Base-by-base conservation (phyloP, 2,329 filamentous ascomycete genomes). In the Sclerotinia subarctica region DNA sequence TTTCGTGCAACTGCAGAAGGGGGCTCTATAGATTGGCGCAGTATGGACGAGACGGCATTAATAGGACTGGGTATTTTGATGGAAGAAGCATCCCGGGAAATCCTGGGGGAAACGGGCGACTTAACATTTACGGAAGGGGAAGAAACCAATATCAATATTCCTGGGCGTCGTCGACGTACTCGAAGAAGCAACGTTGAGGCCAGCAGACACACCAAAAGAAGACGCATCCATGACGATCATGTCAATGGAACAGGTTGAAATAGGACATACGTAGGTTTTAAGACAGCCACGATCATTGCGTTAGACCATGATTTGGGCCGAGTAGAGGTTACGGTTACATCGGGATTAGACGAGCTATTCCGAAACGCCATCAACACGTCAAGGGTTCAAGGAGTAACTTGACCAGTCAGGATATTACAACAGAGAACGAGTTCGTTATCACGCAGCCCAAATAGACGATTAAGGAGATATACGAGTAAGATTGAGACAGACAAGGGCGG, bases 41-140 rank as follows among this genome's bases (percentile, higher is more conserved):
- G 87, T 77, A 86, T 94, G 85, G 90, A 94, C 75, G 91, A 92
- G 80, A 92, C 90, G 19, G 91, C 91, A 5, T 81, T 94, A 68
- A 80, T 94, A 66, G 90, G 91, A 0, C 82, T 94, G 74, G 90
- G 91, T 1, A 87, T 94, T 60, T 78, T 94, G 68, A 80, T 94
- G 53, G 91, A 94, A 78, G 91, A 94, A 78, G 85, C 86, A 3
- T 83, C 85, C 21, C 81, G 83, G 52, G 85, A 88, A 58, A 77
- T 82, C 7, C 79, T 94, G 26, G 90, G 90, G 5, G 80, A 82
- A 66, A 85, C 82, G 17, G 91, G 91, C 29, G 88, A 93, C 77
- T 77, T 92, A 59, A 89, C 90, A 1, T 90, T 94, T 74, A 87
- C 89, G 0, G 90, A 93, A 76, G 84, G 82, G 44, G 74, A 72